Evolutionary conservation across 2,329 filamentous ascomycete species (phyloP), one percentile per base, ranked within the genome.

Genomic region (Neofusicoccum umdonicola): DNA sequence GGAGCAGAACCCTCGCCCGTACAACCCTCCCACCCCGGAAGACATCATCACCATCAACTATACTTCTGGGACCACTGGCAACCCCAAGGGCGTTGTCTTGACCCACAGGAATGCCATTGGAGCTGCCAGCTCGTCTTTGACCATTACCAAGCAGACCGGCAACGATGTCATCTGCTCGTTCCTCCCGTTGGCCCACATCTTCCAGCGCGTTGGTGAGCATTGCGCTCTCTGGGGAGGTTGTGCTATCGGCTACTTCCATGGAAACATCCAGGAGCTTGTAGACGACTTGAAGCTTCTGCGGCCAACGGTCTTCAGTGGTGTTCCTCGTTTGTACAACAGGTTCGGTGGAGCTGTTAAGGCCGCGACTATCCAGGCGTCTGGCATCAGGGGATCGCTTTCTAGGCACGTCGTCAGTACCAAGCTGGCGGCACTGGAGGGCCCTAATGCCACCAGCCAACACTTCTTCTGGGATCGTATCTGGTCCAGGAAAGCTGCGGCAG

Each of bases 111-210:
- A 90, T 74, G 91, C 92, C 11, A 86, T 97, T 7, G 87, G 93
- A 12, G 92, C 88, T 44, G 84, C 90, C 48, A 83, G 87, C 12
- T 80, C 84, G 17, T 85, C 85, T 57, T 83, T 91, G 65, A 78
- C 86, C 42, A 82, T 86, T 15, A 73, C 80, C 47, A 73, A 75
- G n/a, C 80, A 82, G 65, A 81, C 80, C 12, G 80, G 82, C 12
- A 82, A 86, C 64, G 90, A 95, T 69, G 80, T 88, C 3, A 83
- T 89, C 69, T 86, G 92, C 65, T 98, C 94, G 0, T 99, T 98
- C 78, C 85, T 99, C 60, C 95, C 95, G 0, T 81, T 97, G 44
- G 95, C 95, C 9, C 95, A 99, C 76, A 98, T 99, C 71, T 97
- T 92, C 77, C 91, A 93, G 68, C 90, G 95, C 63, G 83, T 97